A percentile compares a stretch with the other conserved stretches of the same genome.
These are phyloP conservation scores for Inonotus obliquus DNA, from an alignment of 1,284 basidiomycete species.

Conservation along the genomic window DNA sequence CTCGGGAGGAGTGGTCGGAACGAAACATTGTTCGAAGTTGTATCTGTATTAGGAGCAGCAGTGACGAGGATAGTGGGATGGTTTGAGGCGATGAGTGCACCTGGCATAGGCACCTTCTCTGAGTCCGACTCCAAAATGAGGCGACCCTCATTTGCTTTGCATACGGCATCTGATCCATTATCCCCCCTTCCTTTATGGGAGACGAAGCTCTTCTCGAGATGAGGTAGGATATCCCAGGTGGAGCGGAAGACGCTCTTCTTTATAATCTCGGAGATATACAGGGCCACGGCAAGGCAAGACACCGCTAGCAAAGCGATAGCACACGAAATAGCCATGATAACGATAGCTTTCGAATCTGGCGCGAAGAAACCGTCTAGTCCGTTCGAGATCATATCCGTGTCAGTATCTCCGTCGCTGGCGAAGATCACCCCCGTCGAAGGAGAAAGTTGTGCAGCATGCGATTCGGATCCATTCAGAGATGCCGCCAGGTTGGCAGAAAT, in stretches of 20 bases:
- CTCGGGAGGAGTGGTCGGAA: background rate
- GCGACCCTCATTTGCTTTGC: conserved; percentile 1
- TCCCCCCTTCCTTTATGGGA: background rate
- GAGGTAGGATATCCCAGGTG: conserved; percentile 33
- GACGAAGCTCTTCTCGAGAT: conserved; percentile 27
- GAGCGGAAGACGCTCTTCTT: conserved; percentile 29
- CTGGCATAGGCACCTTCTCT: conserved; percentile 16
- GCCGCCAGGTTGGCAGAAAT: background rate
- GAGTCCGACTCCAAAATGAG: background rate
- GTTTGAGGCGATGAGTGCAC: background rate
- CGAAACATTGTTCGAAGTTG: background rate
- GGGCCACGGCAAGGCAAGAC: conserved; percentile 30
- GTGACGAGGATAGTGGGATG: background rate
- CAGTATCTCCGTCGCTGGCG: background rate
- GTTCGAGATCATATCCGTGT: background rate
- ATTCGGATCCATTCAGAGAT: background rate
- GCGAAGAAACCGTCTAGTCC: background rate
- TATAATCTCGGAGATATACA: conserved; percentile 34
- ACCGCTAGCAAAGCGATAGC: conserved; percentile 34
- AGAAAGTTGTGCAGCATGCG: background rate
- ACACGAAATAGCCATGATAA: conserved; percentile 35
- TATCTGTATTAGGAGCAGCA: background rate
- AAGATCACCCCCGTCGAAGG: background rate
- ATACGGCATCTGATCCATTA: background rate
- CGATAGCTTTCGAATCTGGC: conserved; percentile 16